These are phyloP conservation scores for Aspergillus aculeatus DNA, from an alignment of 2,329 filamentous ascomycete genomes.

Conservation along the genomic window DNA sequence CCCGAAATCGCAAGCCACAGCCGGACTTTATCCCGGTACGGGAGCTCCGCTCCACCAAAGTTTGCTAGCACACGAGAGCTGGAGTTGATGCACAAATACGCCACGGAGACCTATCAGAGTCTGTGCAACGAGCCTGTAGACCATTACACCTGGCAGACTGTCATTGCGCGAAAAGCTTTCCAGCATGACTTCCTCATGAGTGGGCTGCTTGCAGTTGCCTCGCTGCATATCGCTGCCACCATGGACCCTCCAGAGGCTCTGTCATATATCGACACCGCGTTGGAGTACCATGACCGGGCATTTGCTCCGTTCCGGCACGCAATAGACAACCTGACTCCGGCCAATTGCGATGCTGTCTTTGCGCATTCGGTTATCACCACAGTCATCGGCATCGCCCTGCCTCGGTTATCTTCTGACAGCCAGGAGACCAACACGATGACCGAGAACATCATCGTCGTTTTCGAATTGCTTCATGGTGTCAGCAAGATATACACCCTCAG, in stretches of 20 bases:
- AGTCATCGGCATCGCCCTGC: slow-evolving; percentile 37
- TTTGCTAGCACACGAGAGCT: slow-evolving; percentile 39
- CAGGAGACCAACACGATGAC: slow-evolving; percentile 32
- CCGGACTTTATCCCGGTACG: neutral
- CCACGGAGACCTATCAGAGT: slow-evolving; percentile 47
- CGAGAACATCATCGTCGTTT: slow-evolving; percentile 37
- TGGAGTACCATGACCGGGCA: slow-evolving; percentile 38
- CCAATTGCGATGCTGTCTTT: slow-evolving; percentile 40
- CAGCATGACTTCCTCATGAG: slow-evolving; percentile 44
- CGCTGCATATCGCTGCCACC: slow-evolving; percentile 41
- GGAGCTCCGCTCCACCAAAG: slow-evolving; percentile 3
- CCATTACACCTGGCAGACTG: slow-evolving; percentile 40
- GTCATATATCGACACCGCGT: slow-evolving; percentile 37
- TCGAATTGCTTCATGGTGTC: slow-evolving; percentile 37
- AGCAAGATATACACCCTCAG: slow-evolving; percentile 35
- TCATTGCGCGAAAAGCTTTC: slow-evolving; percentile 42
- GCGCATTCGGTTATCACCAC: slow-evolving; percentile 40
- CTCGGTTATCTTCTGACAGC: slow-evolving; percentile 30
- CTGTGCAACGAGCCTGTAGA: slow-evolving; percentile 35
- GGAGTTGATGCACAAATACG: slow-evolving; percentile 55
- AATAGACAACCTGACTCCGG: slow-evolving; percentile 34
- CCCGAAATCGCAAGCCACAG: neutral
- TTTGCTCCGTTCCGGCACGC: slow-evolving; percentile 36
- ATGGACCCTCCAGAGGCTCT: slow-evolving; percentile 29
- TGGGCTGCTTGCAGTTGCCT: slow-evolving; percentile 41